phyloP scores from a whole-genome alignment of 2,329 filamentous ascomycete genomes.

The Beauveria brongniartii region DNA sequence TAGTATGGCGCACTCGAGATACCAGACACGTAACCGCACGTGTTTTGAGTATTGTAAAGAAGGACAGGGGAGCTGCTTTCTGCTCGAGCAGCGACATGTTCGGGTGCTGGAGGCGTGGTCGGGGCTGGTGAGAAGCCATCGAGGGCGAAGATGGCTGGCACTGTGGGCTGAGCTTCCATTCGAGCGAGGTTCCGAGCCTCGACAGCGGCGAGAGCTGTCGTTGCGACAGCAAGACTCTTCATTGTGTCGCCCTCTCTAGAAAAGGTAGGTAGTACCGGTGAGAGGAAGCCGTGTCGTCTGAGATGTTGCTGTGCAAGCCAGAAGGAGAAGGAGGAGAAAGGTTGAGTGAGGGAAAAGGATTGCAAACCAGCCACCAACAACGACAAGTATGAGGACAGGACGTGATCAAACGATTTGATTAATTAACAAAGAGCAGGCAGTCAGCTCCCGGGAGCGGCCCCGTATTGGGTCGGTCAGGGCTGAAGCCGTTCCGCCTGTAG shows the following conservation, averaged over 20 bases:
- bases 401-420: not conserved
- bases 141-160: conserved; percentile 6
- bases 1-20: conserved; percentile 30
- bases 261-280: not conserved
- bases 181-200: not conserved
- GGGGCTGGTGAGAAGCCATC: conserved; percentile 8
- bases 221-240: not conserved
- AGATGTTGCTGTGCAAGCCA: not conserved
- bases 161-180: conserved; percentile 4
- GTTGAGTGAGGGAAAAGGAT: not conserved
- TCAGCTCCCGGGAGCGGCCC: conserved; percentile 1
- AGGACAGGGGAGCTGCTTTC: conserved; percentile 20
- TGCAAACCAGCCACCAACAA: not conserved
- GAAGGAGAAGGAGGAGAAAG: not conserved
- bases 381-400: not conserved
- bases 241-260: not conserved
- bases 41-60: conserved; percentile 40
- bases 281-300: not conserved
- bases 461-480: not conserved
- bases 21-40: conserved; percentile 41
- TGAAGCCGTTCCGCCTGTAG: not conserved
- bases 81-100: conserved; percentile 24
- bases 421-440: not conserved
- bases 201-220: not conserved
- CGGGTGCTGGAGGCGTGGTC: conserved; percentile 20